phyloP scores from a whole-genome alignment of 2,329 filamentous ascomycete genomes.

The Cladosporium velox region DNA sequence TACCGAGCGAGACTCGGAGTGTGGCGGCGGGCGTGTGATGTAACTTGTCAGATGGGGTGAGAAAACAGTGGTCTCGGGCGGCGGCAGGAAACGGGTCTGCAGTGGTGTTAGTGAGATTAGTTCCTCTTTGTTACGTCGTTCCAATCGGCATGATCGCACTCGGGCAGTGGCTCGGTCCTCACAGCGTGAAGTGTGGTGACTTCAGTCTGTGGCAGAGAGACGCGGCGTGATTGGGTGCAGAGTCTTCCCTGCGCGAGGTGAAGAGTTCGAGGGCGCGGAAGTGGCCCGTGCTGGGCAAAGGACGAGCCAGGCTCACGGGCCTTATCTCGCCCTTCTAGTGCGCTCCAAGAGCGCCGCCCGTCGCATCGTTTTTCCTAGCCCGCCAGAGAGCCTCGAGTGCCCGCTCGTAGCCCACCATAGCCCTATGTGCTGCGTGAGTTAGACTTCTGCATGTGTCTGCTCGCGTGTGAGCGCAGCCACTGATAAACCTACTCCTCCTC shows the following conservation, averaged over 20 bases:
- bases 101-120: too few relatives aligned
- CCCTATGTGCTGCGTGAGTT: background rate
- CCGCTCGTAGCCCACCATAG: background rate
- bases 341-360: constrained; percentile 3
- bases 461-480: background rate
- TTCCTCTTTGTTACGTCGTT: background rate
- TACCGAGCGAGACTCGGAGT: background rate
- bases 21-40: background rate
- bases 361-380: constrained; percentile 11
- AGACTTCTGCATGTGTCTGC: background rate
- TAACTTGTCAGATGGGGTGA: background rate
- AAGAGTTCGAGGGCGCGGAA: background rate
- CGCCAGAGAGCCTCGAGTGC: background rate
- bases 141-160: background rate
- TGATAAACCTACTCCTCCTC: constrained; percentile 7
- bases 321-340: constrained; percentile 17
- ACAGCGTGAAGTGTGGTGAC: background rate
- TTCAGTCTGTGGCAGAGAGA: too few relatives aligned
- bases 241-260: background rate
- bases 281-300: background rate
- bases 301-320: background rate
- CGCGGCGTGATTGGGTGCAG: background rate
- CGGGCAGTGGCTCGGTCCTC: background rate
- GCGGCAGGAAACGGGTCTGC: background rate
- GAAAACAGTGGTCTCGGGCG: background rate